These are phyloP conservation scores for Lactarius trivialis DNA, from an alignment of 768 basidiomycete species.

Conservation along the genomic window DNA sequence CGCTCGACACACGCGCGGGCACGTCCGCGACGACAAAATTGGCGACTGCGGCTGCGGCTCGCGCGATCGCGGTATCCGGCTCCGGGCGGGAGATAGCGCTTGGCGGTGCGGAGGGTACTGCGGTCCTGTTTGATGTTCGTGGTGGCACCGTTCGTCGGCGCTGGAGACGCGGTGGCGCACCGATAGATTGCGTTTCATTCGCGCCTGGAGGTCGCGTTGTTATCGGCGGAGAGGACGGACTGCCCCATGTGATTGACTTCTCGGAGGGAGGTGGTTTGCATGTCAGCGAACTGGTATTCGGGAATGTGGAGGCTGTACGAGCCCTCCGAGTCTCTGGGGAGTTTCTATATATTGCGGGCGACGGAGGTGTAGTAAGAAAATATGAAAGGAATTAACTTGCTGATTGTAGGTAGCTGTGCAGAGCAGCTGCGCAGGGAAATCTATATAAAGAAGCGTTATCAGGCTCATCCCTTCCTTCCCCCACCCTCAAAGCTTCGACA, in stretches of 20 bases:
- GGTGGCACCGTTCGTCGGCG: neutral
- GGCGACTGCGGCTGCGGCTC: neutral
- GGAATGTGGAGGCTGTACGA: slow-evolving; percentile 22
- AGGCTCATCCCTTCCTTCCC: neutral
- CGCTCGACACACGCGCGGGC: slow-evolving; percentile 14
- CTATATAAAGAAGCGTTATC: neutral
- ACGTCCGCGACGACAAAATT: neutral
- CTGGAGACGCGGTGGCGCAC: slow-evolving; percentile 18
- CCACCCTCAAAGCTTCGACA: slow-evolving; percentile 6
- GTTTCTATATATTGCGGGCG: slow-evolving; percentile 18
- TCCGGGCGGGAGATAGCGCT: slow-evolving; percentile 12
- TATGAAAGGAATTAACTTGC: neutral
- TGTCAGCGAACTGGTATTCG: slow-evolving; percentile 22
- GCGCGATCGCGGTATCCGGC: slow-evolving; percentile 12
- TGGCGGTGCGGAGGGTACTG: slow-evolving; percentile 14
- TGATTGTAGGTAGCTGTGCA: slow-evolving; percentile 1
- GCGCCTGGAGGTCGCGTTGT: slow-evolving; percentile 9
- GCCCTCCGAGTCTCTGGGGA: slow-evolving; percentile 11
- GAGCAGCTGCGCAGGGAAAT: neutral
- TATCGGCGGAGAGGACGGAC: slow-evolving; percentile 22
- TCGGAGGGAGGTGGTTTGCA: neutral
- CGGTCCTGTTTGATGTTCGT: slow-evolving; percentile 15
- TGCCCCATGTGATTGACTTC: slow-evolving; percentile 20
- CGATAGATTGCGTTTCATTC: slow-evolving; percentile 12
- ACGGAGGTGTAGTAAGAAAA: slow-evolving; percentile 18